These are phyloP conservation scores for Anaeromyces robustus DNA, from an alignment of 192 early-diverging fungal genomes.

Conservation along the genomic window DNA sequence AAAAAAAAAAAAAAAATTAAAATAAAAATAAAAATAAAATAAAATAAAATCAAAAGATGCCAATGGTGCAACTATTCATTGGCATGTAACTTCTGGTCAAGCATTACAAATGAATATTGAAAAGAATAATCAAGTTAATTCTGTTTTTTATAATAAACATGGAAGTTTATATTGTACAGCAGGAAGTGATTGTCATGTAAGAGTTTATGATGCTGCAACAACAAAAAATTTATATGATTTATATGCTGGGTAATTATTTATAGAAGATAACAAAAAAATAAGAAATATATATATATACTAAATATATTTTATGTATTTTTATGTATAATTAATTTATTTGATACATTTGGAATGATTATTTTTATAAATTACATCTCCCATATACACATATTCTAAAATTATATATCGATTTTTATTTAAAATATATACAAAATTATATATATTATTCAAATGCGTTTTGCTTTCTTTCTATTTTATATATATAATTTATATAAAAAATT, in stretches of 20 bases:
- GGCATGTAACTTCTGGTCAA: slow-evolving; percentile 28
- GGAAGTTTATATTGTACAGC: slow-evolving; percentile 19
- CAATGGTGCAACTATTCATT: slow-evolving; percentile 29
- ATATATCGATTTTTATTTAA: no score
- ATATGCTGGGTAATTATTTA: slow-evolving; percentile 7
- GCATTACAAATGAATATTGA: slow-evolving; percentile 19
- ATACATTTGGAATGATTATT: no score
- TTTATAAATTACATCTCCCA: no score
- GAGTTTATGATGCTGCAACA: slow-evolving; percentile 22
- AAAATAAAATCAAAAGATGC: slow-evolving; percentile 17
- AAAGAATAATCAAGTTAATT: slow-evolving; percentile 19
- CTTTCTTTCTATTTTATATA: not conserved
- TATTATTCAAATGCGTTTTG: no score
- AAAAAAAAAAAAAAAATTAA: no score
- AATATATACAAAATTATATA: no score
- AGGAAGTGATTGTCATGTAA: slow-evolving; percentile 17
- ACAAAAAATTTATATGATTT: not conserved
- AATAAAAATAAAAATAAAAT: not conserved
- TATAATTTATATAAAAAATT: not conserved
- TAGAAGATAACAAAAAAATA: no score
- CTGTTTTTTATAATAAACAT: slow-evolving; percentile 12
- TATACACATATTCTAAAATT: no score
- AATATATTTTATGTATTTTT: no score
- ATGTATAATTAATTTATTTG: no score
- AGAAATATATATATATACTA: no score